phyloP scores from a whole-genome alignment of 78 protist genomes.

The Chrysochromulina tobinii region DNA sequence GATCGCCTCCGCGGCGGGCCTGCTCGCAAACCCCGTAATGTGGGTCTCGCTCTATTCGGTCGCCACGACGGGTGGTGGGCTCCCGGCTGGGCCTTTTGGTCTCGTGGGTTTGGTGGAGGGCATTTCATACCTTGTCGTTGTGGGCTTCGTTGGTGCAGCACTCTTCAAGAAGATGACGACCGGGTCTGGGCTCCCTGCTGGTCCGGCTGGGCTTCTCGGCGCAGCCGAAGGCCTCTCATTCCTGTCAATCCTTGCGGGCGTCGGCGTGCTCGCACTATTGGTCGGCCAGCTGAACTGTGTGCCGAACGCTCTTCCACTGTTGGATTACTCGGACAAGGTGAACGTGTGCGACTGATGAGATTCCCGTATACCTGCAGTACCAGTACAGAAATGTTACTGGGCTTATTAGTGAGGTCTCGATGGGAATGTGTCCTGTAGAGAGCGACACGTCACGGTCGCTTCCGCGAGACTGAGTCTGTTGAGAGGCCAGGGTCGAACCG shows the following conservation, averaged over 20 bases:
- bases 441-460: too few species aligned
- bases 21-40: background rate
- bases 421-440: too few species aligned
- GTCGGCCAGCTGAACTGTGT: too few species aligned
- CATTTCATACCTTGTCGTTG: background rate
- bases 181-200: background rate
- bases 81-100: background rate
- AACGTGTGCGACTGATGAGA: too few species aligned
- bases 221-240: background rate
- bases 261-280: background rate
- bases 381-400: too few species aligned
- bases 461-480: too few species aligned
- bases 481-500: too few species aligned
- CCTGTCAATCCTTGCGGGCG: background rate
- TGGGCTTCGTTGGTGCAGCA: background rate
- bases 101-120: constrained; percentile 12
- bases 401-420: too few species aligned
- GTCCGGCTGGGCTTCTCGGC: background rate
- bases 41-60: background rate
- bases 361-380: too few species aligned
- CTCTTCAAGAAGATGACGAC: background rate
- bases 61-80: background rate
- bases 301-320: too few species aligned
- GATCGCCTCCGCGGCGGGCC: background rate
- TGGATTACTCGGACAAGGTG: too few species aligned